Evolutionary conservation across 2,329 filamentous ascomycete species (phyloP).

Genomic region (Verticillium longisporum): DNA sequence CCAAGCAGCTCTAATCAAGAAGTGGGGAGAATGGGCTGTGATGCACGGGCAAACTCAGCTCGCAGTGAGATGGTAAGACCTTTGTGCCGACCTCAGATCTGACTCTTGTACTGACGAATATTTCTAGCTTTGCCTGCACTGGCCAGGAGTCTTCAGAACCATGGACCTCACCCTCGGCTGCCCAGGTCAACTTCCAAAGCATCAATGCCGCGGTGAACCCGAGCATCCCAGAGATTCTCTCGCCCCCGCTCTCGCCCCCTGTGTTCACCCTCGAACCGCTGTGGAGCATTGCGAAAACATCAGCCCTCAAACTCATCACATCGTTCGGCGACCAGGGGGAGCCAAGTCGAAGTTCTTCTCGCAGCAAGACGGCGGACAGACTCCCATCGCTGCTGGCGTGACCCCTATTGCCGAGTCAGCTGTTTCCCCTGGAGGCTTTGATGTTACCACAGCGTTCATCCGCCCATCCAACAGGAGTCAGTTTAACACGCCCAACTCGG

Average conservation of each 20-base stretch:
- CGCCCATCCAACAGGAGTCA: conserved; percentile 61
- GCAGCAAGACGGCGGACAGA: conserved; percentile 50
- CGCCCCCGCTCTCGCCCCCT: conserved; percentile 69
- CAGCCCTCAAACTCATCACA: conserved; percentile 85
- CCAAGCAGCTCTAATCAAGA: conserved; percentile 78
- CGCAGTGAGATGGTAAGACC: conserved; percentile 67
- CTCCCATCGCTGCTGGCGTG: conserved; percentile 73
- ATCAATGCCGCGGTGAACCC: conserved; percentile 44
- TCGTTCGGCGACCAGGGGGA: conserved; percentile 61
- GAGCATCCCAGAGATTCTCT: conserved; percentile 54
- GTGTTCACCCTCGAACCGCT: conserved; percentile 52
- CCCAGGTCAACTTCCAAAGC: conserved; percentile 49
- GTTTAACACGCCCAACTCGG: conserved; percentile 64
- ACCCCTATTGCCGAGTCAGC: conserved; percentile 84
- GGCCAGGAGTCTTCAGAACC: conserved; percentile 77
- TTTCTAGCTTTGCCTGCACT: conserved; percentile 72
- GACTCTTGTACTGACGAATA: neutral
- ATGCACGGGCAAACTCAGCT: conserved; percentile 82
- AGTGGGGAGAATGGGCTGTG: conserved; percentile 92
- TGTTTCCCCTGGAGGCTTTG: conserved; percentile 61
- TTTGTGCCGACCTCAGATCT: neutral
- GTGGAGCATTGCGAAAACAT: conserved; percentile 66
- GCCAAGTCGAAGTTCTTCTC: conserved; percentile 60
- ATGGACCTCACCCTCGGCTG: conserved; percentile 80
- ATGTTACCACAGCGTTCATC: conserved; percentile 60